Conservation (phyloP, 2,329 filamentous ascomycete genomes). For the Lecanicillium sp. region DNA sequence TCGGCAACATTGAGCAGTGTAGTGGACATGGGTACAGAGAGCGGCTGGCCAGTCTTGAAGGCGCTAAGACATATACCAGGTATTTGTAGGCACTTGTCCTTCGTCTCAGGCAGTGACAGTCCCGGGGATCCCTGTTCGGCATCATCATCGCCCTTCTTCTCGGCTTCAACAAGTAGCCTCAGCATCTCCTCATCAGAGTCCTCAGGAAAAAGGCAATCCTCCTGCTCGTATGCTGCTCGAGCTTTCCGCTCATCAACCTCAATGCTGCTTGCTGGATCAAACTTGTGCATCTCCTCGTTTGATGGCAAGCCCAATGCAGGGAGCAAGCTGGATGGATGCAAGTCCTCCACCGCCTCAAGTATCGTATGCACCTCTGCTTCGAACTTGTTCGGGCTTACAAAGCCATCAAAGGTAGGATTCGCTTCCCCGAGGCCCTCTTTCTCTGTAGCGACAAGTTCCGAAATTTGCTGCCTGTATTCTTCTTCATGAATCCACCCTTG, state of each 20-base stretch:
- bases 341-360: conserved; percentile 77
- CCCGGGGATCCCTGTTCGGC: neutral
- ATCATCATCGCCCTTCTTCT: conserved; percentile 3
- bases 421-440: conserved; percentile 31
- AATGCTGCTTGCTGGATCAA: conserved; percentile 36
- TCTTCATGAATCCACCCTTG: conserved; percentile 91
- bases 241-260: conserved; percentile 60
- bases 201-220: conserved; percentile 39
- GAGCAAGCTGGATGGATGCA: conserved; percentile 63
- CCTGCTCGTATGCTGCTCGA: conserved; percentile 33
- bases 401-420: conserved; percentile 54
- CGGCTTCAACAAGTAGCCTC: conserved; percentile 16
- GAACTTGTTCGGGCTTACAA: conserved; percentile 46
- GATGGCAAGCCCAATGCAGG: conserved; percentile 35
- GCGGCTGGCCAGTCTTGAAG: conserved; percentile 27
- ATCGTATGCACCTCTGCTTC: conserved; percentile 63
- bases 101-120: neutral
- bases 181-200: conserved; percentile 47
- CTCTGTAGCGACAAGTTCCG: conserved; percentile 58
- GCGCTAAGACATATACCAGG: conserved; percentile 36
- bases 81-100: conserved; percentile 3
- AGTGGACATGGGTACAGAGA: conserved; percentile 27
- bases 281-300: conserved; percentile 12
- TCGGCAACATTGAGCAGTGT: conserved; percentile 33
- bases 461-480: conserved; percentile 63